Conservation (phyloP, 1,284 basidiomycete genomes). For the Cystobasidiaceae sp. region DNA sequence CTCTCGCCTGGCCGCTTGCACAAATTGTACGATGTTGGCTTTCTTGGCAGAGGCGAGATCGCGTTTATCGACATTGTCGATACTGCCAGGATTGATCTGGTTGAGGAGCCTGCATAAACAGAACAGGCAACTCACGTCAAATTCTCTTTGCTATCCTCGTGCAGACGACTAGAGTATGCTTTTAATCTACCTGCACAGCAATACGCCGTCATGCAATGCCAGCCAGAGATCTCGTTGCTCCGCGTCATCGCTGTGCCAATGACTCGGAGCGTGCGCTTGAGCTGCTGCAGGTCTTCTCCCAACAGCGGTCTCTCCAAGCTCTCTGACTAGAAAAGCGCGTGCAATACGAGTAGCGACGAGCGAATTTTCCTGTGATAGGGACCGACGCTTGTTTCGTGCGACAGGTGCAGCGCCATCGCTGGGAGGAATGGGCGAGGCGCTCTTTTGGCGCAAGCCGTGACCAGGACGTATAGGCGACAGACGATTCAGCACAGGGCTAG, state of each 20-base stretch:
- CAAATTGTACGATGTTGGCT: constrained; percentile 64
- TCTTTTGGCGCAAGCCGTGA: not conserved
- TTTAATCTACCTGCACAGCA: constrained; percentile 83
- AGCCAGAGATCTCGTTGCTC: constrained; percentile 66
- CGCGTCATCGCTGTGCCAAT: constrained; percentile 50
- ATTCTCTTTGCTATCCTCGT: not conserved
- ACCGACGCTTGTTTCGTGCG: constrained; percentile 1
- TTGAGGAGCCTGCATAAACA: constrained; percentile 59
- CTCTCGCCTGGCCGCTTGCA: constrained; percentile 57
- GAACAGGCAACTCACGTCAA: not conserved
- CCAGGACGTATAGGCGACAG: not conserved
- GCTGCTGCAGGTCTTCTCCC: not conserved
- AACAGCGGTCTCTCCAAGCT: constrained; percentile 20
- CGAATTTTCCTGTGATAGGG: constrained; percentile 16
- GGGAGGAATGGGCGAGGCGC: not conserved
- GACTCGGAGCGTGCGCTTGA: not conserved
- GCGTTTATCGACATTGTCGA: constrained; percentile 60
- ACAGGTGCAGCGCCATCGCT: too few species aligned
- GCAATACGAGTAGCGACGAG: constrained; percentile 24
- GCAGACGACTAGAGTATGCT: constrained; percentile 38
- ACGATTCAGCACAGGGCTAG: not conserved
- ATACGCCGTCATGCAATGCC: constrained; percentile 70
- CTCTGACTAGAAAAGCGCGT: constrained; percentile 18
- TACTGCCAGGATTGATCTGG: constrained; percentile 59
- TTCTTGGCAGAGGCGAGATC: constrained; percentile 62